Evolutionary conservation across 805 yeast genomes (phyloP).

Genomic region (Wickerhamiella alocasiicola): DNA sequence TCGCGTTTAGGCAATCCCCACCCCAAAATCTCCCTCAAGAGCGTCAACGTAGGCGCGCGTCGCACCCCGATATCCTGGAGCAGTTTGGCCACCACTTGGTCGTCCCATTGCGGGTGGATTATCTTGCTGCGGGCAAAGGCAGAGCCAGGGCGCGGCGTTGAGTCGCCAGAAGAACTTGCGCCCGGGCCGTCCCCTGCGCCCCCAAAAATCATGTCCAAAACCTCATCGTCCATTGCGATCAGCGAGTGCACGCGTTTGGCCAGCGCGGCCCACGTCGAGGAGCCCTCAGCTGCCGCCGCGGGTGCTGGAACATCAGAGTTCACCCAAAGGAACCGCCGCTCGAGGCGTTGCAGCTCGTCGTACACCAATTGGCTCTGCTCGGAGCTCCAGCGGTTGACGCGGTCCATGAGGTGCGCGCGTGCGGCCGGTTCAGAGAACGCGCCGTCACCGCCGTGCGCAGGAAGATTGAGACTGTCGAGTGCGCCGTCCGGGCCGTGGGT

Average conservation of each 20-base stretch:
- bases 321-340: slow-evolving; percentile 13
- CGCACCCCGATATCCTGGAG: slow-evolving; percentile 3
- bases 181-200: slow-evolving; percentile 16
- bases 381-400: slow-evolving; percentile 32
- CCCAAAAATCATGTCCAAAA: slow-evolving; percentile 27
- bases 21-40: neutral
- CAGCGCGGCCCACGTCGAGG: slow-evolving; percentile 13
- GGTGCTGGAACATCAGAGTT: neutral
- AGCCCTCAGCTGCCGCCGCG: neutral
- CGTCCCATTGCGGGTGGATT: slow-evolving; percentile 15
- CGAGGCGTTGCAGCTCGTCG: slow-evolving; percentile 23
- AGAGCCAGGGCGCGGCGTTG: neutral
- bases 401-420: slow-evolving; percentile 24
- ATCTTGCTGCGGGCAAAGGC: slow-evolving; percentile 14
- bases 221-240: slow-evolving; percentile 27
- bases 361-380: slow-evolving; percentile 28
- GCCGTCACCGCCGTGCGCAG: slow-evolving; percentile 28
- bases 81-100: slow-evolving; percentile 3
- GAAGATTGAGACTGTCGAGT: slow-evolving; percentile 26
- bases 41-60: slow-evolving; percentile 3
- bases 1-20: slow-evolving; percentile 4
- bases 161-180: slow-evolving; percentile 17
- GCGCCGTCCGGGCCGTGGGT: too few relatives aligned
- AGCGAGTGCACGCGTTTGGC: slow-evolving; percentile 19
- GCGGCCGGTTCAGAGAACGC: slow-evolving; percentile 18